Evolutionary conservation across 2,329 filamentous ascomycete genomes (phyloP), one percentile per base, ranked within the genome.

Genomic region (Colletotrichum magnum): DNA sequence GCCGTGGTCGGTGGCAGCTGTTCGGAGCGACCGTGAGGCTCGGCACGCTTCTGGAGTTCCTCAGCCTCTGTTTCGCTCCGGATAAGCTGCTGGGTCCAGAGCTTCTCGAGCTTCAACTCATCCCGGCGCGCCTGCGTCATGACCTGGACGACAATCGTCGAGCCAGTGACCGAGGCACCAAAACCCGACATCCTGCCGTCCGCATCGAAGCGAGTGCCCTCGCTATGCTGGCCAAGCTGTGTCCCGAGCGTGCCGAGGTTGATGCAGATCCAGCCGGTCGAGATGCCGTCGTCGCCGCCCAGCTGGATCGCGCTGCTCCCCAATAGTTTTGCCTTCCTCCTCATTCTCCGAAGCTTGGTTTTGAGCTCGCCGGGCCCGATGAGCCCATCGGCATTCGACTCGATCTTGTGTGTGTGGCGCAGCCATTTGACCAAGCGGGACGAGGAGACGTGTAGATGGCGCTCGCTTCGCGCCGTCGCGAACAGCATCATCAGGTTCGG

Each of bases 181-280:
- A 98, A 98, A 0, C 95, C 95, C 41, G 94, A 90, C 66, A 95
- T 89, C 9, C 87, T 85, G 15, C 89, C 85, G 13, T 82, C 80
- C 16, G 83, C 81, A 21, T 86, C 83, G 45, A 86, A 77, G 28
- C 83, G 79, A 12, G 81, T 77, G 15, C 80, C 77, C 70, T 88
- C 85, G 9, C 78, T 76, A 16, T 78, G 75, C n/a, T 86, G 83
- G 9, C 78, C 76, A 16, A 77, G 75, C n/a, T 86, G 83, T 24
- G 88, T 87, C 51, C 92, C 88, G 1, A 94, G 86, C 16, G 88
- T 88, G 5, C 93, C 94, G 10, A 96, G 88, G 77, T 97, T 97
- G 70, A 98, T 93, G 80, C 96, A 99, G 21, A 99, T 92, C 96
- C 96, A 99, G 10, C 94, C 95, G 1, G 95, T 98, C 13, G 92